Evolutionary conservation across 345 rosid species (phyloP).

Genomic region (Moringa oleifera): DNA sequence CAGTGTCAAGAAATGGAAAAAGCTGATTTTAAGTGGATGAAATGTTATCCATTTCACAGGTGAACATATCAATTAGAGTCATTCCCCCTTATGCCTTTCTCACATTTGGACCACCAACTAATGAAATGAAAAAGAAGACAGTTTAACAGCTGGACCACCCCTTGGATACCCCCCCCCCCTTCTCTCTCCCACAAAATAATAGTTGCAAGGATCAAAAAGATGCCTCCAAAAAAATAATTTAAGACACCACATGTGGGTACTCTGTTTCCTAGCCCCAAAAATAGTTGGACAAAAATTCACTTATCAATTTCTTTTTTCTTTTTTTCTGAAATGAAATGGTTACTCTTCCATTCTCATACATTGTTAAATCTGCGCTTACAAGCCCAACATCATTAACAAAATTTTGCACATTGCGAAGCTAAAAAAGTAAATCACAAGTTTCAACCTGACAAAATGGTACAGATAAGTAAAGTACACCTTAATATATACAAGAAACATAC

Average conservation of each 20-base stretch:
- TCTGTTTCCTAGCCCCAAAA: constrained; percentile 12
- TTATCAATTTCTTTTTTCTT: not conserved
- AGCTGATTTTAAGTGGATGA: constrained; percentile 16
- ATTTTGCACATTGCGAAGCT: not conserved
- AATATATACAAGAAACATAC: not conserved
- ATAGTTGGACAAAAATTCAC: not conserved
- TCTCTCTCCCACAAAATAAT: constrained; percentile 9
- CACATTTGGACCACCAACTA: constrained; percentile 41
- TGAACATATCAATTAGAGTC: constrained; percentile 10
- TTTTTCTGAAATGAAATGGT: not conserved
- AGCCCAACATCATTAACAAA: not conserved
- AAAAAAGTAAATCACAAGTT: not conserved
- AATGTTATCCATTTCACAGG: constrained; percentile 15
- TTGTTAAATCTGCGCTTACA: not conserved
- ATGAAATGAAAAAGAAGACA: constrained; percentile 23
- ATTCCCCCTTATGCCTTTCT: constrained; percentile 29
- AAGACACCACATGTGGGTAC: constrained; percentile 24
- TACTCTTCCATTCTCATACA: not conserved
- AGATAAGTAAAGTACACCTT: too few relatives aligned
- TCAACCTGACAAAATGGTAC: not conserved
- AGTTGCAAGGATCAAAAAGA: constrained; percentile 4
- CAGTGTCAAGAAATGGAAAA: constrained; percentile 5
- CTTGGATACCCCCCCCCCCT: constrained; percentile 8
- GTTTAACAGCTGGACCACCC: constrained; percentile 36
- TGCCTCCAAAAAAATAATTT: constrained; percentile 2